Evolutionary conservation across 495 filamentous ascomycete genomes (phyloP), one percentile per base, ranked within the genome.

Genomic region (Podospora anserina): DNA sequence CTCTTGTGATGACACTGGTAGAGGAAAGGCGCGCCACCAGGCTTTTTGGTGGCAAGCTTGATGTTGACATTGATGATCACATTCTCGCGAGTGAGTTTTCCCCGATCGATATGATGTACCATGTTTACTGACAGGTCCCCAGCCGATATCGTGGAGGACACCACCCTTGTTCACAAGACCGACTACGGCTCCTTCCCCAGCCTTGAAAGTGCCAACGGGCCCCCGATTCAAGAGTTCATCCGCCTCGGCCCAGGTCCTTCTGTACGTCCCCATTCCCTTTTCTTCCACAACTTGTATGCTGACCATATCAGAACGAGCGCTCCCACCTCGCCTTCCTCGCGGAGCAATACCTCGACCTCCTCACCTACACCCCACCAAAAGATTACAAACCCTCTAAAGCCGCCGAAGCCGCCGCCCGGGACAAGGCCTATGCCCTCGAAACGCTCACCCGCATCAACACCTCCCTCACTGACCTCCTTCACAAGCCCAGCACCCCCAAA

Each of bases 171-270:
- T 13, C 78, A 82, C 68, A 76, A 72, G 7, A 80, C 78, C 1
- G 83, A 86, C 69, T 85, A 86, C 59, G 71, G 75, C 1, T 69
- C 77, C 0, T 78, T 84, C 55, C 75, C 81, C 7, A 79, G 81
- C 28, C 79, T 81, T 57, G 79, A 82, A 57, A 76, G 74, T n/a
- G 67, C 65, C 4, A 63, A 75, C 11, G 73, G 76, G 0, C 60
- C 72, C 4, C 68, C 77, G 4, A 76, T 84, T 20, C 77, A 81
- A 55, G 76, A 82, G 20, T 77, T 81, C 20, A 70, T 80, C 32
- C 72, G 77, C 58, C 76, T 79, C 26, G 80, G 78, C 13, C 83
- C 83, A 1, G 78, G 76, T 6, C 83, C 81, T 49, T 82, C 84
- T 66, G 82, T 85, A 72, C 61, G 79, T 75, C 1, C 3, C 26